Base-by-base conservation (phyloP, 257 asterid species). In the Lithospermum erythrorhizon region DNA sequence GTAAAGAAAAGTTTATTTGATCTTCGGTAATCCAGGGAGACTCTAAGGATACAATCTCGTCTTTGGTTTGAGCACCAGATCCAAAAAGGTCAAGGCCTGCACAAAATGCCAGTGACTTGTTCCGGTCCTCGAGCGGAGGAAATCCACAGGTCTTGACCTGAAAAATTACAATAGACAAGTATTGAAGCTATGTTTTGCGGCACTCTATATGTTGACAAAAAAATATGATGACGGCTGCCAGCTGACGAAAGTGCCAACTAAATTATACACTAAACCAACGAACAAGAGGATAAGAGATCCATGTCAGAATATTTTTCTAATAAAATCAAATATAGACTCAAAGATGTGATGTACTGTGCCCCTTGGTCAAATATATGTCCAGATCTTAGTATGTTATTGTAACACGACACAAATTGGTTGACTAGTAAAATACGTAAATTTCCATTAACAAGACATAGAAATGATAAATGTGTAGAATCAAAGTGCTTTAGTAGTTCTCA, bases 61-160 rank as follows among this genome's bases (percentile, higher is more conserved):
- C 98, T 74, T 83, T 86, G 57, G 89, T 74, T 63, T 82, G 88
- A 65, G 82, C 75, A 72, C 95, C 90, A 58, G 89, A 85, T 53
- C 98, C 98, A 79, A 84, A 91, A 65, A 81, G 86, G 76, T 88
- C 97, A 71, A 75, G 72, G 53, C 96, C 95, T 37, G 83, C 27
- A 70, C 78, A 86, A 68, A 71, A 63, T 55, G 83, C 29, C 13
- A 69, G 56, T 14, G 95, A 81, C 74, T 84, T 86, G 62, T 78
- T 95, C 73, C 94, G 77, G 72, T 88, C 95, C 82, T 91, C 98
- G 30, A 91, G 63, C 21, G 95, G 96, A 73, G 95, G 98, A 77
- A 91, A 88, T 58, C 95, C 95, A 63, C 95, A 88, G 30, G 94
- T 82, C 69, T 76, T 80, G 29, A 86, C 95, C 98, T 91, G 81